A percentile compares a stretch with the other conserved stretches of the same genome.
Evolutionary conservation across 2,329 filamentous ascomycete genomes (phyloP).

Genomic region (Diplodia corticola): DNA sequence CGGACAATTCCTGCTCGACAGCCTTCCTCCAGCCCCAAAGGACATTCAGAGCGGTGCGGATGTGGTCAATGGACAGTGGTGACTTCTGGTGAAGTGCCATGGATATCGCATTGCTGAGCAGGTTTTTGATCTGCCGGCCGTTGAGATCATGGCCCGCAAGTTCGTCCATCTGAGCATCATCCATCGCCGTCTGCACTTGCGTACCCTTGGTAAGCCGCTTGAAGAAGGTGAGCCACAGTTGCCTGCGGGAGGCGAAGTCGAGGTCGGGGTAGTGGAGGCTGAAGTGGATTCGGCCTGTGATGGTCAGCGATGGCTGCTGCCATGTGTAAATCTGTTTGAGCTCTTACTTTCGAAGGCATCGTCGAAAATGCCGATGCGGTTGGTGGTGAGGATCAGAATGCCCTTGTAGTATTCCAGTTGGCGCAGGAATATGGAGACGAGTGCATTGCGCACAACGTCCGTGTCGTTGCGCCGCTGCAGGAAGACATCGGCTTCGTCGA

Average conservation of each 20-base stretch:
- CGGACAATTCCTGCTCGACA: neutral
- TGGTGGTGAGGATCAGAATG: slow-evolving; percentile 24
- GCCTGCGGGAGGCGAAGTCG: neutral
- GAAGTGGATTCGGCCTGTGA: slow-evolving; percentile 24
- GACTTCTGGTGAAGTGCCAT: neutral
- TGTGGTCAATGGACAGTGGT: neutral
- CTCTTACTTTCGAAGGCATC: slow-evolving; percentile 20
- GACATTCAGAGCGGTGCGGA: neutral
- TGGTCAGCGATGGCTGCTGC: neutral
- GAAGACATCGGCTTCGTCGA: slow-evolving; percentile 56
- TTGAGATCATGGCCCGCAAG: neutral
- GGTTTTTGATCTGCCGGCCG: neutral
- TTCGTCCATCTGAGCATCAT: slow-evolving; percentile 7
- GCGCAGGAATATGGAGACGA: slow-evolving; percentile 38
- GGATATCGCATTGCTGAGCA: neutral
- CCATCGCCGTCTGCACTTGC: neutral
- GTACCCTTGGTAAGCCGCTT: neutral
- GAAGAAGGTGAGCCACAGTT: slow-evolving; percentile 24
- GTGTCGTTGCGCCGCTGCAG: slow-evolving; percentile 51
- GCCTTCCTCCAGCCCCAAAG: neutral
- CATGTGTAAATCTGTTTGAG: neutral
- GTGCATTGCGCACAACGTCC: slow-evolving; percentile 38
- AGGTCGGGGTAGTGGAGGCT: slow-evolving; percentile 24
- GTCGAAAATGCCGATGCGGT: slow-evolving; percentile 23
- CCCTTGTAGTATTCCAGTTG: slow-evolving; percentile 43